Base-by-base conservation (phyloP, 768 basidiomycete species). In the Brasilioporus rufonigricans region DNA sequence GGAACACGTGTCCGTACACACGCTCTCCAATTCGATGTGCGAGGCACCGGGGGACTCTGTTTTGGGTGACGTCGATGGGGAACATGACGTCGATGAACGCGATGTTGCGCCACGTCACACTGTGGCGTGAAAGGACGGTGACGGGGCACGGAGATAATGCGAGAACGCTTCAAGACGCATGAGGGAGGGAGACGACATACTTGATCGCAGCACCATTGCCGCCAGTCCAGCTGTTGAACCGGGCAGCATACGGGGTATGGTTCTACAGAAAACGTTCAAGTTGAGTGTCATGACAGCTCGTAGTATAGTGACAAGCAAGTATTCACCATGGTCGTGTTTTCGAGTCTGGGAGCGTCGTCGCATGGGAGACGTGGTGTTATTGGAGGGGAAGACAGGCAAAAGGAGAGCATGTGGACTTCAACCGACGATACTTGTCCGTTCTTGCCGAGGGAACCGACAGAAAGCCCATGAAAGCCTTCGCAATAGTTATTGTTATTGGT, bases 31-130 rank as follows among this genome's bases (percentile, higher is more conserved):
- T 21, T 9, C 38, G 35, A 36, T 18, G 35, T 14, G 35, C 11
- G 9, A 2, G 14, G 23, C 6, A 36, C 16, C 13, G n/a, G 21
- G 24, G 5, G 12, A 41, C 21, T 27, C 23, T 27, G 24, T 18
- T 44, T 16, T 41, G 40, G 2, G 40, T 41, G 40, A 12, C 26
- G 26, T 44, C n/a, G 32, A 67, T 59, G n/a, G 40, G 21, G 23
- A 39, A 41, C 40, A 13, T 24, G 40, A 16, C 23, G 23, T 41
- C 44, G 31, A 67, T 58, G 61, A 85, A 80, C 1, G 62, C 59
- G 55, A 85, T 85, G 56, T 84, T 79, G 56, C 66, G 79, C 81
- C 81, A 85, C 5, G 83, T 85, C 48, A 81, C 68, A 9, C 27
- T 44, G 43, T 18, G 26, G 43, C n/a, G 16, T n/a, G 26, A 3